phyloP scores from a whole-genome alignment of 768 basidiomycete species.

The Agrocybe pediades region DNA sequence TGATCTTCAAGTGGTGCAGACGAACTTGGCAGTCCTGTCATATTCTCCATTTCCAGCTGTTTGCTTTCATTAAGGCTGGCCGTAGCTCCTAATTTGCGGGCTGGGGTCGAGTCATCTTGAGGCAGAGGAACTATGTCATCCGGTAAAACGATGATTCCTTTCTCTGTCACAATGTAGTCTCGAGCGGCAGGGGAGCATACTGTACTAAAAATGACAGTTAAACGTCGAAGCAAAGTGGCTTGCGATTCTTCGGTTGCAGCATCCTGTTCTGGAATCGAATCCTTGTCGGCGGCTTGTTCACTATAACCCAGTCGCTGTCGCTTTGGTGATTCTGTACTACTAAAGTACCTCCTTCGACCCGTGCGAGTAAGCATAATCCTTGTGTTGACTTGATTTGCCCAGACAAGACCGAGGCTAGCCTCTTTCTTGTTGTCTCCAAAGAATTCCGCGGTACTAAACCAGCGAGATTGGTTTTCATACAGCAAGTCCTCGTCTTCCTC shows the following conservation, averaged over 20 bases:
- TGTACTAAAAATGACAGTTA: conserved; percentile 80
- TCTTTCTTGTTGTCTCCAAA: conserved; percentile 69
- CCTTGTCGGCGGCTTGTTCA: too few species aligned
- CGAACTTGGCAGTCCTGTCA: background rate
- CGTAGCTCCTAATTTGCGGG: background rate
- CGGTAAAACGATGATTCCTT: conserved; percentile 47
- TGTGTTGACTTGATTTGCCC: conserved; percentile 91
- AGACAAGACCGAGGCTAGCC: conserved; percentile 83
- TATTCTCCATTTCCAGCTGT: background rate
- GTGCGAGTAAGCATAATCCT: conserved; percentile 85
- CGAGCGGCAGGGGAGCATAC: conserved; percentile 55
- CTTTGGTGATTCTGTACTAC: conserved; percentile 30
- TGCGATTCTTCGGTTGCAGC: conserved; percentile 36
- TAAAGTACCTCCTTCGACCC: conserved; percentile 59
- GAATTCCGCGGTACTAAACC: conserved; percentile 71
- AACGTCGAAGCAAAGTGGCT: conserved; percentile 61
- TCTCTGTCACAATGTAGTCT: conserved; percentile 73
- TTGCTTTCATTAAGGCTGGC: background rate
- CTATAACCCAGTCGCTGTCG: too few species aligned
- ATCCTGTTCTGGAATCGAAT: too few species aligned
- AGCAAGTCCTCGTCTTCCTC: conserved; percentile 40
- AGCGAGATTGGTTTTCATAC: conserved; percentile 74
- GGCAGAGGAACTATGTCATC: conserved; percentile 3
- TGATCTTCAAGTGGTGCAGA: conserved; percentile 18
- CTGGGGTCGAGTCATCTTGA: background rate